These are phyloP conservation scores for Salix dunnii DNA, from an alignment of 345 rosid genomes.

Conservation along the genomic window DNA sequence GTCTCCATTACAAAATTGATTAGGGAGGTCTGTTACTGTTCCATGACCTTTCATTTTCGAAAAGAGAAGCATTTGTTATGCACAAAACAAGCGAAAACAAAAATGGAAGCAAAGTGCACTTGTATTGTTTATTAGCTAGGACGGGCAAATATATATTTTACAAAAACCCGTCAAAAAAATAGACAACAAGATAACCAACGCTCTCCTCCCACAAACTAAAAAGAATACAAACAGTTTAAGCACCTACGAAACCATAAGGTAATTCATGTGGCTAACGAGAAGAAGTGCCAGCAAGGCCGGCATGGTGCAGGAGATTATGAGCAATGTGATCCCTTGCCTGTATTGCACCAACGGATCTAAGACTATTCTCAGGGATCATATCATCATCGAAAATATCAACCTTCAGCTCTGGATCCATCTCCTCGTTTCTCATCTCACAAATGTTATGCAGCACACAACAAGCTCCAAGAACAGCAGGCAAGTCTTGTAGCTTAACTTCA, in stretches of 20 bases:
- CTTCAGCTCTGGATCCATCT: conserved; percentile 36
- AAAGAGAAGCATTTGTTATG: not conserved
- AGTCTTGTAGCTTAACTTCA: conserved; percentile 72
- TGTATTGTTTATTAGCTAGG: not conserved
- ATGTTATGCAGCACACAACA: conserved; percentile 81
- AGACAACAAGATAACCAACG: not conserved
- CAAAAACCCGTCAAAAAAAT: conserved; percentile 13
- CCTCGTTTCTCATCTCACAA: conserved; percentile 72
- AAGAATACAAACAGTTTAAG: not conserved
- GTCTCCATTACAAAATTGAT: no score
- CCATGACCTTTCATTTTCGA: not conserved
- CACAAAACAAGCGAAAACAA: not conserved
- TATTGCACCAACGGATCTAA: conserved; percentile 44
- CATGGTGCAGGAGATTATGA: conserved; percentile 68
- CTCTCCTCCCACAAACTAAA: not conserved
- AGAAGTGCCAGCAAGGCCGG: conserved; percentile 47
- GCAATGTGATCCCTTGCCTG: conserved; percentile 68
- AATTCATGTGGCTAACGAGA: conserved; percentile 16
- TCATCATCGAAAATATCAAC: conserved; percentile 64
- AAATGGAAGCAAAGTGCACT: not conserved
- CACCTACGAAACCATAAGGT: not conserved
- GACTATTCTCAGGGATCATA: conserved; percentile 48
- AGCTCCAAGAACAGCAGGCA: conserved; percentile 80
- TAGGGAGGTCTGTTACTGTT: no score
- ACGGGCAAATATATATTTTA: conserved; percentile 12